Percentiles rank a stretch among this genome's conserved stretches.
phyloP scores from a whole-genome alignment of 768 basidiomycete species.

The Lactarius deliciosus region DNA sequence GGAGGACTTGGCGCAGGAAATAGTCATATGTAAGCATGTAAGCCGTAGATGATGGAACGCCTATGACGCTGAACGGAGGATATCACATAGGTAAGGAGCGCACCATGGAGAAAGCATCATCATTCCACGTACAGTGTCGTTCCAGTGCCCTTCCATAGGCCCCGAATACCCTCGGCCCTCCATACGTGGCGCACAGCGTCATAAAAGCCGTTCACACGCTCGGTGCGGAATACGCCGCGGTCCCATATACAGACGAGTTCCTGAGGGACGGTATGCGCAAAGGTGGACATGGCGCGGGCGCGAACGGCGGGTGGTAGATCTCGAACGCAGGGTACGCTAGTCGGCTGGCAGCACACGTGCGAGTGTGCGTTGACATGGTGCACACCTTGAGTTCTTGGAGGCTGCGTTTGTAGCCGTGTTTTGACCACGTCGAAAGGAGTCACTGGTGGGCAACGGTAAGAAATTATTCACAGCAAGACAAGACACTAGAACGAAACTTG shows the following conservation, averaged over 20 bases:
- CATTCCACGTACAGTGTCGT: slow-evolving; percentile 71
- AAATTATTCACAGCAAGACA: not conserved
- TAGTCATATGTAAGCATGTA: slow-evolving; percentile 98
- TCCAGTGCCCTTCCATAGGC: slow-evolving; percentile 94
- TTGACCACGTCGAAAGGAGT: slow-evolving; percentile 99
- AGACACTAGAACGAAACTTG: slow-evolving; percentile 51
- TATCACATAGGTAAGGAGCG: slow-evolving; percentile 27
- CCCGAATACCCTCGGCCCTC: slow-evolving; percentile 76
- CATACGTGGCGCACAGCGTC: slow-evolving; percentile 81
- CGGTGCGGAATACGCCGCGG: slow-evolving; percentile 62
- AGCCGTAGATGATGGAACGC: slow-evolving; percentile 86
- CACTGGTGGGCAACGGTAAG: slow-evolving; percentile 54
- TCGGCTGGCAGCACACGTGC: slow-evolving; percentile 70
- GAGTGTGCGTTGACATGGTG: slow-evolving; percentile 53
- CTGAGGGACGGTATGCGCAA: slow-evolving; percentile 55
- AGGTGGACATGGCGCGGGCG: slow-evolving; percentile 76
- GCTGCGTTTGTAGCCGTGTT: slow-evolving; percentile 93
- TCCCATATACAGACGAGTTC: slow-evolving; percentile 81
- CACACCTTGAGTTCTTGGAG: slow-evolving; percentile 44
- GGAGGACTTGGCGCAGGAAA: slow-evolving; percentile 63
- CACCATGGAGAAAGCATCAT: not conserved
- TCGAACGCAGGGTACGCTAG: slow-evolving; percentile 32
- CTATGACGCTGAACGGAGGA: slow-evolving; percentile 60
- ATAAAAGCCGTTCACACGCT: slow-evolving; percentile 80
- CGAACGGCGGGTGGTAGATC: slow-evolving; percentile 46